Conservation (phyloP, 371 early-diverging fungal species). For the Rhizopus stolonifer region DNA sequence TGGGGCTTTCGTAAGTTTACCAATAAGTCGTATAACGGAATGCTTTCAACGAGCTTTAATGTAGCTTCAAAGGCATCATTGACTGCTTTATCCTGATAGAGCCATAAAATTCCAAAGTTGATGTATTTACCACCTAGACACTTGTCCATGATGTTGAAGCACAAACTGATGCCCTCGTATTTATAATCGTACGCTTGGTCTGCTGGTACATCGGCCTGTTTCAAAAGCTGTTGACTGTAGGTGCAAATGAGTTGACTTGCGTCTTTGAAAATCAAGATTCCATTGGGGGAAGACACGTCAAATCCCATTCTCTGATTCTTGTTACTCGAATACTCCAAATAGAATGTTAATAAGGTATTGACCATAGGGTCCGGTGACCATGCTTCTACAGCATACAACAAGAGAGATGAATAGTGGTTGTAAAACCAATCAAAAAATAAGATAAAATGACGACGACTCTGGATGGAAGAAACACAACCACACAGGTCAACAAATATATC, state of each 20-base stretch:
- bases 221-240: slow-evolving; percentile 42
- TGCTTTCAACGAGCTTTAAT: slow-evolving; percentile 69
- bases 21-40: slow-evolving; percentile 75
- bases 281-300: slow-evolving; percentile 83
- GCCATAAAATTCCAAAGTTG: slow-evolving; percentile 89
- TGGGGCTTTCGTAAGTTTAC: slow-evolving; percentile 40
- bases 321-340: slow-evolving; percentile 79
- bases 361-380: slow-evolving; percentile 67
- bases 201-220: slow-evolving; percentile 26
- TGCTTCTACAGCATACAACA: slow-evolving; percentile 69
- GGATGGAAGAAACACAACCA: slow-evolving; percentile 74
- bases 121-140: slow-evolving; percentile 83
- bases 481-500: slow-evolving; percentile 81
- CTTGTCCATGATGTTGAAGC: slow-evolving; percentile 72
- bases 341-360: slow-evolving; percentile 73
- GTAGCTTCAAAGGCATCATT: slow-evolving; percentile 67
- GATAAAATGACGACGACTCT: slow-evolving; percentile 59
- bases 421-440: slow-evolving; percentile 89
- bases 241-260: slow-evolving; percentile 64
- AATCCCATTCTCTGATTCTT: slow-evolving; percentile 79
- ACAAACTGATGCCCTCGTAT: slow-evolving; percentile 79
- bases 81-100: slow-evolving; percentile 87
- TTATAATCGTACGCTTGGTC: slow-evolving; percentile 43
- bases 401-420: slow-evolving; percentile 60
- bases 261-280: slow-evolving; percentile 88